These are phyloP conservation scores for Colletotrichum camelliae DNA, from an alignment of 2,329 filamentous ascomycete species.

Conservation along the genomic window DNA sequence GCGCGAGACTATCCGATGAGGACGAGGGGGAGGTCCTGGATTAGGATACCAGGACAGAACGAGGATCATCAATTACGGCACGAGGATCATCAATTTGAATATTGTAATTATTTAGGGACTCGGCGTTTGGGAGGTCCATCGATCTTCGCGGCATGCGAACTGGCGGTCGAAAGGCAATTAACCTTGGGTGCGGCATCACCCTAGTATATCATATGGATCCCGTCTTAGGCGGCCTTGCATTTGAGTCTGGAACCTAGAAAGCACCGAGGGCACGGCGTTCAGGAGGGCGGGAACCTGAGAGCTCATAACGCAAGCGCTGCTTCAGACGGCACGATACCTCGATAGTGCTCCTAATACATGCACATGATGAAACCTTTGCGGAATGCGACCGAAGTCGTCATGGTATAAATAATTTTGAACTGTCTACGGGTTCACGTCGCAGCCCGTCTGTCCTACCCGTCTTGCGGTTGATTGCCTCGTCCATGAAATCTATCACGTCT, in stretches of 20 bases:
- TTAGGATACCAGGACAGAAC: background rate
- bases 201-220: conserved; percentile 1
- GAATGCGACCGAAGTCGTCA: background rate
- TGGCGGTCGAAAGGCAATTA: background rate
- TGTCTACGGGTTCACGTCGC: background rate
- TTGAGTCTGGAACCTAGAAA: background rate
- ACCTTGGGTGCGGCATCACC: background rate
- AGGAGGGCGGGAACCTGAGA: background rate
- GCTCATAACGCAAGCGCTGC: conserved; percentile 5
- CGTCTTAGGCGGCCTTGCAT: background rate
- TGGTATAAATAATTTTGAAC: background rate
- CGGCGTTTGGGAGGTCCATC: conserved; percentile 5
- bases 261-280: conserved; percentile 8
- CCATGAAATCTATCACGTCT: conserved; percentile 66
- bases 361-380: background rate
- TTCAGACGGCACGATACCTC: background rate
- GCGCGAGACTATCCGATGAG: conserved; percentile 48
- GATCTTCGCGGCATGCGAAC: background rate
- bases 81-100: background rate
- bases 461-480: conserved; percentile 48
- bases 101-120: conserved; percentile 10
- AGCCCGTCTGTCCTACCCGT: conserved; percentile 18
- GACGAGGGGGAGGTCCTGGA: conserved; percentile 52
- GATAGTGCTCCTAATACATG: background rate
- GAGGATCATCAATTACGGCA: background rate